phyloP scores from a whole-genome alignment of 176 grass and related monocot species.

The Phoenix dactylifera region DNA sequence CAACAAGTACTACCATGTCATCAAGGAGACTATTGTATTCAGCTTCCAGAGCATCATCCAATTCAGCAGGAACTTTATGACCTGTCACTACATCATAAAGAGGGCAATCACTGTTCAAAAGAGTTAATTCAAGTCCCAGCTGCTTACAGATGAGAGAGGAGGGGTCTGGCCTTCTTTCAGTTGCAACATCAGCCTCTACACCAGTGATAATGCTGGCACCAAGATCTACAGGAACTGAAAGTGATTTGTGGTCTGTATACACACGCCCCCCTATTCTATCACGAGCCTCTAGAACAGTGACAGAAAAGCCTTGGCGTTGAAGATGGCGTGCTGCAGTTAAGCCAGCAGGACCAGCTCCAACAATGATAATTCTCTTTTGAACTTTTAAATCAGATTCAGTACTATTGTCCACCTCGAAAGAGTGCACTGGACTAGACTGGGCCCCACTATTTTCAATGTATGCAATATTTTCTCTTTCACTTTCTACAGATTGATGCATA shows the following conservation, averaged over 20 bases:
- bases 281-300: slow-evolving; percentile 92
- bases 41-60: slow-evolving; percentile 71
- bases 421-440: slow-evolving; percentile 22
- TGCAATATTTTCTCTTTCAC: slow-evolving; percentile 6
- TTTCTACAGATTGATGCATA: slow-evolving; percentile 18
- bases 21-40: slow-evolving; percentile 93
- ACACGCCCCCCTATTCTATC: slow-evolving; percentile 89
- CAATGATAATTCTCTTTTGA: slow-evolving; percentile 56
- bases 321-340: slow-evolving; percentile 91
- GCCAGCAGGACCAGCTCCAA: slow-evolving; percentile 94
- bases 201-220: slow-evolving; percentile 99
- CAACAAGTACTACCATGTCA: slow-evolving; percentile 82
- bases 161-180: slow-evolving; percentile 88
- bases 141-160: slow-evolving; percentile 94
- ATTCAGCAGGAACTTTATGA: slow-evolving; percentile 67
- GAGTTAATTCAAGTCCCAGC: slow-evolving; percentile 80
- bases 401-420: slow-evolving; percentile 7
- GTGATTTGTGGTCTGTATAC: slow-evolving; percentile 69
- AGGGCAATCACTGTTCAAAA: slow-evolving; percentile 90
- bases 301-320: slow-evolving; percentile 66
- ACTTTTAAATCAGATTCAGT: slow-evolving; percentile 20
- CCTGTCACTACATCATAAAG: slow-evolving; percentile 89
- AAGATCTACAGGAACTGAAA: slow-evolving; percentile 97
- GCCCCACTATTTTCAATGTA: background rate
- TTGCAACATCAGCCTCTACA: slow-evolving; percentile 87